A percentile compares a stretch with the other conserved stretches of the same genome.
These are phyloP conservation scores for Aspergillus sojae DNA, from an alignment of 2,329 filamentous ascomycete genomes.

Conservation along the genomic window DNA sequence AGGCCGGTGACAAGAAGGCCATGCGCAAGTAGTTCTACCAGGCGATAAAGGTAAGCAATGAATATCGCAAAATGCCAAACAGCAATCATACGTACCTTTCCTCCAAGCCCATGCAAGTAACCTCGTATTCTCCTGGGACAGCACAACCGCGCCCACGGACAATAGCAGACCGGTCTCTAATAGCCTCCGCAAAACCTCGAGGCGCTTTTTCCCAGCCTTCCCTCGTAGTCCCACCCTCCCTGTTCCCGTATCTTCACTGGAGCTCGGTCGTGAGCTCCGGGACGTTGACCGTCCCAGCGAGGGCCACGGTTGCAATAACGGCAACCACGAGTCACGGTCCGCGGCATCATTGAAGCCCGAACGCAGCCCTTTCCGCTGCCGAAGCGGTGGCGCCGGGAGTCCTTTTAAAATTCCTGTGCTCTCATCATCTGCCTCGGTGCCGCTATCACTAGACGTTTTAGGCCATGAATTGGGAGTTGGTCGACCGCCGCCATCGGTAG, in stretches of 20 bases:
- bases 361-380: conserved; percentile 77
- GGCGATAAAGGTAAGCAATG: conserved; percentile 13
- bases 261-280: conserved; percentile 34
- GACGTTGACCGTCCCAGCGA: conserved; percentile 32
- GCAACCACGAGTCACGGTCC: conserved; percentile 33
- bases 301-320: conserved; percentile 34
- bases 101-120: conserved; percentile 39
- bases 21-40: conserved; percentile 39
- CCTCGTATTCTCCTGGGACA: conserved; percentile 35
- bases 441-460: conserved; percentile 77
- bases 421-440: conserved; percentile 94
- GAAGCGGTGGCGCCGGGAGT: conserved; percentile 74
- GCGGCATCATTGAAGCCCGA: conserved; percentile 27
- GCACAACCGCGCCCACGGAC: conserved; percentile 52
- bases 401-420: conserved; percentile 75
- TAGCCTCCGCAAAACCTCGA: conserved; percentile 51
- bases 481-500: conserved; percentile 38
- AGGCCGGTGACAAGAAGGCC: conserved; percentile 33
- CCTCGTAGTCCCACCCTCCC: conserved; percentile 26
- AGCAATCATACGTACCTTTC: conserved; percentile 34
- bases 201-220: conserved; percentile 35
- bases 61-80: background rate
- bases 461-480: conserved; percentile 46
- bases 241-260: conserved; percentile 32
- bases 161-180: conserved; percentile 59